Evolutionary conservation across 495 filamentous ascomycete genomes (phyloP), one percentile per base, ranked within the genome.

Genomic region (Neurospora sublineolata): DNA sequence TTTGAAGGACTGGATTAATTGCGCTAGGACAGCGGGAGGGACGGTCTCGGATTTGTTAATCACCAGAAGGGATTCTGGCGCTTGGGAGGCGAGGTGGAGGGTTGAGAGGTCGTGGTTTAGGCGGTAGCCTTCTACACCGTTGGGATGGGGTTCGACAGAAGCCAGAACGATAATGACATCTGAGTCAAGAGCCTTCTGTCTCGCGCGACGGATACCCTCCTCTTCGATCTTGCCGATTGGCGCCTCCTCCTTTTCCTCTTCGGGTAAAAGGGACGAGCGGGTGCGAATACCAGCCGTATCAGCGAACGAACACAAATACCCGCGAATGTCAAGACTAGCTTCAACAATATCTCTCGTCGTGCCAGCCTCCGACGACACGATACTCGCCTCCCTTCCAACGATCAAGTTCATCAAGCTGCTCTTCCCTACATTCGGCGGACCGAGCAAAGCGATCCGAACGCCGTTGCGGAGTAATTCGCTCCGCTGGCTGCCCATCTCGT

Each of bases 311-410:
- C 93, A 95, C 72, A 92, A 89, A 82, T 90, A 99, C 0, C 95
- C 95, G 0, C 91, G 89, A 52, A 99, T 85, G 80, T 99, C 96
- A 16, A 99, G 85, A 27, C 92, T 92, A 1, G 96, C 90, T 80
- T 98, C 95, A 20, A 99, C 90, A 37, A 98, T 90, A 85, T 98
- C 96, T 42, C 95, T 83, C 1, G 95, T 99, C 0, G 95, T 99
- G 0, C 95, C 95, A 38, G 92, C 92, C 78, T 98, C 94, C 0
- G 87, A 84, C 60, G 93, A 97, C 4, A 98, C 96, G 77, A 99
- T 99, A 23, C 92, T 93, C 0, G 95, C 96, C 77, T 99, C 94
- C 68, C 94, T 84, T 3, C 94, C 94, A n/a, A 97, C 93, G 73
- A 99, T 85, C 69, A 87, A 83, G 81, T 99, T 99, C 77, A 99